Evolutionary conservation across 805 yeast genomes (phyloP).

Genomic region (Ogataea nakhonphanomensis): DNA sequence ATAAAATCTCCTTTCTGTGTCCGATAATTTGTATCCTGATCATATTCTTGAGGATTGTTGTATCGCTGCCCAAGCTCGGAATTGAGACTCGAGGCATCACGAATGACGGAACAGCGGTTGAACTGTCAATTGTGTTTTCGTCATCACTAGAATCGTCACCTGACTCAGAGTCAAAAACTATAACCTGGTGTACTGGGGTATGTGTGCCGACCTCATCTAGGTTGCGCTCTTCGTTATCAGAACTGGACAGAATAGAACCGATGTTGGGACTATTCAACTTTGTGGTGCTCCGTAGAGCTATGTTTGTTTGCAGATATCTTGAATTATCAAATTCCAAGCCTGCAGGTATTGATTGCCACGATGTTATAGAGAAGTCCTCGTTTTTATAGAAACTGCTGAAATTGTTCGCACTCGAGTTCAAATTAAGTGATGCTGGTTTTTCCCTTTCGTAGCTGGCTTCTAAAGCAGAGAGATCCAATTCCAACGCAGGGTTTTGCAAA

Average conservation of each 20-base stretch:
- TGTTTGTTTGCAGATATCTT: slow-evolving; percentile 1
- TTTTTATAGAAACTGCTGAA: slow-evolving; percentile 12
- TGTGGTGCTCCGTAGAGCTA: slow-evolving; percentile 3
- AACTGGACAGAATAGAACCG: slow-evolving; percentile 33
- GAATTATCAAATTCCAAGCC: neutral
- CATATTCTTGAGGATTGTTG: neutral
- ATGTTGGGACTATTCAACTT: slow-evolving; percentile 22
- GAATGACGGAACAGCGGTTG: slow-evolving; percentile 34
- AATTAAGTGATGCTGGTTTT: slow-evolving; percentile 1
- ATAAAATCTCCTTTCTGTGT: slow-evolving; percentile 16
- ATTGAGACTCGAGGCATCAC: slow-evolving; percentile 37
- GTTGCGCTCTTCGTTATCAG: slow-evolving; percentile 30
- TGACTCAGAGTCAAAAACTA: slow-evolving; percentile 26
- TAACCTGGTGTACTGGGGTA: slow-evolving; percentile 18
- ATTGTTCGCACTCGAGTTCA: slow-evolving; percentile 2
- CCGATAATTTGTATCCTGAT: slow-evolving; percentile 31
- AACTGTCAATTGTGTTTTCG: slow-evolving; percentile 25
- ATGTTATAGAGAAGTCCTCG: slow-evolving; percentile 33
- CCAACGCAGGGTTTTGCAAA: slow-evolving; percentile 33
- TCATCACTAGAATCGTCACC: slow-evolving; percentile 20
- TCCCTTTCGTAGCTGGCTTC: slow-evolving; percentile 4
- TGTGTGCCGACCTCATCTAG: slow-evolving; percentile 16
- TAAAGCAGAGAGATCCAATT: slow-evolving; percentile 18
- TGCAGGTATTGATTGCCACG: slow-evolving; percentile 34
- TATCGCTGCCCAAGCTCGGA: slow-evolving; percentile 13